Evolutionary conservation across 257 asterid species (phyloP), one percentile per base, ranked within the genome.

Genomic region (Fraxinus pennsylvanica): DNA sequence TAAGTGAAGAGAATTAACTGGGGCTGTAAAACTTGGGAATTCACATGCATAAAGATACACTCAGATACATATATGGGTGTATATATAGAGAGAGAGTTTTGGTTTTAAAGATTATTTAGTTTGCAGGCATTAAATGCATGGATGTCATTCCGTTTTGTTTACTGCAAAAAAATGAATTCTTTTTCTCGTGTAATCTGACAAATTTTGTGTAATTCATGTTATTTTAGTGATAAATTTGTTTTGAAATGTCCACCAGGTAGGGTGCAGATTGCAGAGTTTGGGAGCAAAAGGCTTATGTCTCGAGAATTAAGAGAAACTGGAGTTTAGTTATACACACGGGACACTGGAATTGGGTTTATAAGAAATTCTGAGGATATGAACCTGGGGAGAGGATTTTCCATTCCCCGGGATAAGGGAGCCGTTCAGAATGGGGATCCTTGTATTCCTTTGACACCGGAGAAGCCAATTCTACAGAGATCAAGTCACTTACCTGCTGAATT

Each of bases 371-470:
- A 5, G 39, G 81, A 45, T 79, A 93, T 93, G 96, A 85, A 84
- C 84, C 82, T 77, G 83, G 93, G 92, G 85, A 89, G 84, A 75
- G 87, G 85, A 61, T 83, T 79, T 76, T 75, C 83, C 25, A 72
- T 80, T 75, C 87, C 87, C 83, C 81, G 22, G 77, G 89, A 76
- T 68, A 85, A 87, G 61, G 85, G 82, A 45, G 81, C 75, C 25
- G 0, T 47, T 71, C 84, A 71, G 80, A 86, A 80, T 81, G 87
- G 84, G 73, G 83, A 84, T 73, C 32, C 57, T 27, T 84, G 92
- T 91, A 72, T 80, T 82, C 94, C 97, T 10, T 71, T 66, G 22
- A 88, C 90, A 45, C 87, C 90, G 1, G 87, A 79, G 68, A 92
- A 82, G 83, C 90, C 80, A 0, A 72, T 72, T 80, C 17, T 80